These are phyloP conservation scores for Sparassis latifolia DNA, from an alignment of 1,284 basidiomycete species.

Conservation along the genomic window DNA sequence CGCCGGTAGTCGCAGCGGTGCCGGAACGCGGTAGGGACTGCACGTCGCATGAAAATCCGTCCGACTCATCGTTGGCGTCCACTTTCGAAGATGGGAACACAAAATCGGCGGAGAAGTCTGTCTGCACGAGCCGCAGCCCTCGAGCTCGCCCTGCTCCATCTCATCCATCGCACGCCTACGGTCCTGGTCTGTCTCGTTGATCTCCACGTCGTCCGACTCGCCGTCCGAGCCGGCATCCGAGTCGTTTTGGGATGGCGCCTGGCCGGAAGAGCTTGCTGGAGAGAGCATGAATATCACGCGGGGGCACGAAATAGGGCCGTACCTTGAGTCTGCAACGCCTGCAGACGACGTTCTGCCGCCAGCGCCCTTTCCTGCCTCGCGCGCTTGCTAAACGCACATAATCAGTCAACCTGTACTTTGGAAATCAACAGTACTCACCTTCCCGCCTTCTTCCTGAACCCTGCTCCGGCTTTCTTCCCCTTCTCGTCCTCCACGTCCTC, in stretches of 20 bases:
- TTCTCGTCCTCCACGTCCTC: slow-evolving; percentile 33
- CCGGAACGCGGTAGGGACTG: too few species aligned
- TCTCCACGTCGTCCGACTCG: slow-evolving; percentile 30
- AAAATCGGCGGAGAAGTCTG: slow-evolving; percentile 43
- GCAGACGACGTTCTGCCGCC: slow-evolving; percentile 60
- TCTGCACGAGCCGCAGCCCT: slow-evolving; percentile 34
- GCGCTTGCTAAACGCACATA: slow-evolving; percentile 46
- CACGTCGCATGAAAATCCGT: too few species aligned
- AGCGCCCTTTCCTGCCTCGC: slow-evolving; percentile 69
- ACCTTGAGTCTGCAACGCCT: slow-evolving; percentile 35
- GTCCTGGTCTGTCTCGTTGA: slow-evolving; percentile 52
- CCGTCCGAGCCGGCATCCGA: slow-evolving; percentile 23
- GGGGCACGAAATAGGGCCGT: slow-evolving; percentile 3
- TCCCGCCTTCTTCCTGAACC: slow-evolving; percentile 62
- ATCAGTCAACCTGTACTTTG: background rate
- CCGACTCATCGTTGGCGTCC: too few species aligned
- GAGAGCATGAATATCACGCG: background rate
- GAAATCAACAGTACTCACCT: slow-evolving; percentile 38
- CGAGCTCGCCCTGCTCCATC: slow-evolving; percentile 30
- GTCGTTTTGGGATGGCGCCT: slow-evolving; percentile 15
- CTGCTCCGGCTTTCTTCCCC: slow-evolving; percentile 40
- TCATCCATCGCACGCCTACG: slow-evolving; percentile 41
- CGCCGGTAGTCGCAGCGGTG: too few species aligned
- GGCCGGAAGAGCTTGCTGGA: slow-evolving; percentile 12
- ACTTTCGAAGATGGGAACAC: slow-evolving; percentile 28